A percentile compares a stretch with the other conserved stretches of the same genome.
Conservation (phyloP, 352 stramenopile species). For the Elongisporangium undulatum region DNA sequence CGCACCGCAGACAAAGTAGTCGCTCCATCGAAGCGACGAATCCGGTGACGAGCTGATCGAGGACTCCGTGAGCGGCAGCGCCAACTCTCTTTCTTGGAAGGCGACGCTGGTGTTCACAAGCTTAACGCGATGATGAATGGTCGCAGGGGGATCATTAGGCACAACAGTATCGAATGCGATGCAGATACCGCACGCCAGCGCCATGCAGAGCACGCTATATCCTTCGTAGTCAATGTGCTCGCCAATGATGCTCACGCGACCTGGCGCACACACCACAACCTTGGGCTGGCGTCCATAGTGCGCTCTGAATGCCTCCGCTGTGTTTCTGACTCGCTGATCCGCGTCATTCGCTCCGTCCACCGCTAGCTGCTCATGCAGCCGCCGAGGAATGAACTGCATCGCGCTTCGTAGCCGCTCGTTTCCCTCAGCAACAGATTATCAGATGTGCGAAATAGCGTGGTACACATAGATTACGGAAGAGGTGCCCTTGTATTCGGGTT, state of each 20-base stretch:
- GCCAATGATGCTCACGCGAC: slow-evolving; percentile 84
- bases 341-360: background rate
- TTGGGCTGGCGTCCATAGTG: slow-evolving; percentile 20
- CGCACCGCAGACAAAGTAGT: slow-evolving; percentile 34
- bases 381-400: background rate
- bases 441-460: background rate
- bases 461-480: background rate
- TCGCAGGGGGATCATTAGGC: background rate
- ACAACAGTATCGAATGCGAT: slow-evolving; percentile 30
- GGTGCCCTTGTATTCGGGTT: background rate
- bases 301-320: slow-evolving; percentile 22
- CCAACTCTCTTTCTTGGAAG: background rate
- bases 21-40: slow-evolving; percentile 17
- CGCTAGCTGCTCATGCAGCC: background rate
- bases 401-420: background rate
- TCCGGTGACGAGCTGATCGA: background rate
- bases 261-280: slow-evolving; percentile 51
- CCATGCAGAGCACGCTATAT: slow-evolving; percentile 83
- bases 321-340: background rate
- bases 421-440: background rate
- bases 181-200: slow-evolving; percentile 54
- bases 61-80: background rate
- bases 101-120: slow-evolving; percentile 13
- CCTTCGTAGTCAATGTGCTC: slow-evolving; percentile 88
- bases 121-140: slow-evolving; percentile 9